Percentiles rank a stretch among this genome's conserved stretches.
Evolutionary conservation across 352 stramenopile species (phyloP).

Genomic region (Phytopythium boreale): DNA sequence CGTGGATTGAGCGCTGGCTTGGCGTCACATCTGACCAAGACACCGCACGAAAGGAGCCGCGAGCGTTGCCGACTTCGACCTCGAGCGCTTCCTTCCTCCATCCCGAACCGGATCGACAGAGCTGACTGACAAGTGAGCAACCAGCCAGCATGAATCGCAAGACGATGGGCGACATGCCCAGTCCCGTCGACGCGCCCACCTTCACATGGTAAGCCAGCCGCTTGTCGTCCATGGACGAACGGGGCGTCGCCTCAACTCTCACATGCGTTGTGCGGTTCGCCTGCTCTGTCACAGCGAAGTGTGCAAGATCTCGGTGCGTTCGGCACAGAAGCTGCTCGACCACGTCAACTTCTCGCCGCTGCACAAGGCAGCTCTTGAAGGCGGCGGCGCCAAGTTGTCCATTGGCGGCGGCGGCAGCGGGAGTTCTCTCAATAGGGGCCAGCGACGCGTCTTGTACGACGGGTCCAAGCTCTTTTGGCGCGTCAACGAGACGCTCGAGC

Average conservation of each 20-base stretch:
- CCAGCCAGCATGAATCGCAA: slow-evolving; percentile 5
- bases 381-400: slow-evolving; percentile 20
- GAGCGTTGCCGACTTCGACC: not conserved
- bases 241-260: not conserved
- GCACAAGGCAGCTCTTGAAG: slow-evolving; percentile 76
- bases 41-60: not conserved
- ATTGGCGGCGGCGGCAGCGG: slow-evolving; percentile 10
- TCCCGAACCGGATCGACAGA: not conserved
- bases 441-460: slow-evolving; percentile 75
- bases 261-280: not conserved
- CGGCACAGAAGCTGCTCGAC: slow-evolving; percentile 83
- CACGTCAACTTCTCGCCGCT: slow-evolving; percentile 87
- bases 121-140: not conserved
- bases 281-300: slow-evolving; percentile 52
- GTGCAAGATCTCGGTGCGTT: slow-evolving; percentile 87
- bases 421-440: slow-evolving; percentile 9
- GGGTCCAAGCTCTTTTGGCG: slow-evolving; percentile 87
- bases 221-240: not conserved
- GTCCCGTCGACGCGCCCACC: slow-evolving; percentile 40
- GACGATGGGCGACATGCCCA: slow-evolving; percentile 17
- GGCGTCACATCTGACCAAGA: not conserved
- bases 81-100: not conserved
- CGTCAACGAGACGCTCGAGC: slow-evolving; percentile 82
- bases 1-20: not conserved
- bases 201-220: slow-evolving; percentile 58